Base-by-base conservation (phyloP, 176 grass and related monocot species). In the Eleusine coracana region DNA sequence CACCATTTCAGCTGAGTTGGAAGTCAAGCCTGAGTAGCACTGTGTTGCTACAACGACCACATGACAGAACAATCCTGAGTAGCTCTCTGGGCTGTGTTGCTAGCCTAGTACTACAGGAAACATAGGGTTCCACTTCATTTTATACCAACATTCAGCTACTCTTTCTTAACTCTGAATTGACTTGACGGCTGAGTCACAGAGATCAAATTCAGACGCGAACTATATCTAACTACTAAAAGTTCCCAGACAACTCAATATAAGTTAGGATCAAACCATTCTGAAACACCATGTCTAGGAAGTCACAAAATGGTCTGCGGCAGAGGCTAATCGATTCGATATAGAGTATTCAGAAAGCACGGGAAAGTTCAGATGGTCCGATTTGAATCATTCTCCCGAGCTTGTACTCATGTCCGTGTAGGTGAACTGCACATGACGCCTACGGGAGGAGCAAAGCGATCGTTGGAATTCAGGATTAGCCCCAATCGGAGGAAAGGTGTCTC, bases 241-340 rank as follows among this genome's bases (percentile, higher is more conserved):
- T 79, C 38, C 34, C 27, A 66, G 61, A 66, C 18, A 66, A 39
- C 12, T 42, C 8, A 62, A 48, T 61, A 70, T 78, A 17, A 20
- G 20, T 71, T 71, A 40, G 31, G 34, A 79, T 18, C 28, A 64
- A 63, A 31, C 20, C 31, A 56, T 14, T 3, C 39, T 29, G 18
- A 44, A n/a, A 5, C 5, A 62, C 21, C 16, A 15, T 45, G 21
- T 25, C 23, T 44, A 2, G 18, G 21, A 72, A 72, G 46, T 0
- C 38, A 71, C 10, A 16, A 29, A 28, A 58, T 31, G 13, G 40
- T 54, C 44, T 78, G 25, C 58, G 70, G 31, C 71, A 77, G 65
- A 85, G 23, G 36, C 37, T 75, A n/a, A 54, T 55, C 41, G n/a
- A 84, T 71, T 25, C 62, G 18, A 66, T 28, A 72, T 48, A n/a